Evolutionary conservation across 805 yeast species (phyloP).

Genomic region (Starmerella stigmatis): DNA sequence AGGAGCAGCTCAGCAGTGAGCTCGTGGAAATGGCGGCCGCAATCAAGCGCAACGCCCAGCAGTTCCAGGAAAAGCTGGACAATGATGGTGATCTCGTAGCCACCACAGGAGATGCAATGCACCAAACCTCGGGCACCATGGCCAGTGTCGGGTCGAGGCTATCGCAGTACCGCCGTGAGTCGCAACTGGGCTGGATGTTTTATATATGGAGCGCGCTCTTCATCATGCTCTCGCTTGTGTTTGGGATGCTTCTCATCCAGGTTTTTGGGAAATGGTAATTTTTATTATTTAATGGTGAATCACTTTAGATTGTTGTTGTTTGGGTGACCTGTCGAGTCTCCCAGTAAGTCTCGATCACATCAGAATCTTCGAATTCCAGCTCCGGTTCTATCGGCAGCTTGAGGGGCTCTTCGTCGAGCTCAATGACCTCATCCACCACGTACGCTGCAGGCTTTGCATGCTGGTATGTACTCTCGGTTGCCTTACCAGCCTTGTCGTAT

Average conservation of each 20-base stretch:
- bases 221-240: slow-evolving; percentile 28
- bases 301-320: neutral
- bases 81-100: slow-evolving; percentile 30
- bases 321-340: slow-evolving; percentile 10
- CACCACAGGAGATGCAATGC: slow-evolving; percentile 31
- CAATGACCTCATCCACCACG: neutral
- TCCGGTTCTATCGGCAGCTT: neutral
- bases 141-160: slow-evolving; percentile 30
- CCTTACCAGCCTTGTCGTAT: slow-evolving; percentile 4
- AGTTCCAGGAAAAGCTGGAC: slow-evolving; percentile 35
- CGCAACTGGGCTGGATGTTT: slow-evolving; percentile 35
- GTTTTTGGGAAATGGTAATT: slow-evolving; percentile 32
- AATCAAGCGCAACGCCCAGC: slow-evolving; percentile 40
- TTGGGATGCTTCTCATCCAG: slow-evolving; percentile 31
- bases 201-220: slow-evolving; percentile 32
- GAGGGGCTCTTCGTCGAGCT: neutral
- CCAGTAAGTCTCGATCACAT: slow-evolving; percentile 10
- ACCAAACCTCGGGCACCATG: slow-evolving; percentile 30
- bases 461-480: neutral
- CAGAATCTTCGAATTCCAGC: slow-evolving; percentile 1
- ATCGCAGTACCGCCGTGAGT: slow-evolving; percentile 28
- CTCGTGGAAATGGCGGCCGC: slow-evolving; percentile 40
- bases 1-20: slow-evolving; percentile 42
- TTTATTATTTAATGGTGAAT: neutral
- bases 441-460: slow-evolving; percentile 4